Percentiles rank a stretch among this genome's conserved stretches.
phyloP scores from a whole-genome alignment of 2,329 filamentous ascomycete genomes.

The Diaporthe vexans region DNA sequence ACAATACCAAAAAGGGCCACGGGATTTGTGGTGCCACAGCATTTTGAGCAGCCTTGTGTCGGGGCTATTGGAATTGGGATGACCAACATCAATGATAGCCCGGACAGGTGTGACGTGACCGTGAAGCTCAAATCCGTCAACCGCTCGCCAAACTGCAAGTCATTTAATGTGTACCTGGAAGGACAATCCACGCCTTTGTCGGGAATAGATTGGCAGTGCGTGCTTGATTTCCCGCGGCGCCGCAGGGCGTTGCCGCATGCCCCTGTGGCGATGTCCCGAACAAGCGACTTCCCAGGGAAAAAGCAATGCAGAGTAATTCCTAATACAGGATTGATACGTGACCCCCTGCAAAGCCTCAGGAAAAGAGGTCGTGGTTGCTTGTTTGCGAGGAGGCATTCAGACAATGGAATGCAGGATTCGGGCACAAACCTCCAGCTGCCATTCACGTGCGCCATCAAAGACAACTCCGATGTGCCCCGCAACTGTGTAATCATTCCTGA shows the following conservation, averaged over 20 bases:
- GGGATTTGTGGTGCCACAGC: slow-evolving; percentile 5
- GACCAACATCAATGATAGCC: slow-evolving; percentile 5
- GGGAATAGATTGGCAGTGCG: slow-evolving; percentile 11
- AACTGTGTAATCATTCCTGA: slow-evolving; percentile 24
- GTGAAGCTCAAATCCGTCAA: not conserved
- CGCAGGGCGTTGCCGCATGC: not conserved
- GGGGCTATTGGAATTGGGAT: slow-evolving; percentile 27
- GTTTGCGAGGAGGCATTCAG: not conserved
- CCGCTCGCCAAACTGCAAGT: not conserved
- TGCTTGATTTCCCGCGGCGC: not conserved
- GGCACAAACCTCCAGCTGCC: not conserved
- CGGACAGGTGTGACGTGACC: not conserved
- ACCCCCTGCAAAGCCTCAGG: too few relatives aligned
- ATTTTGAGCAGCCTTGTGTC: slow-evolving; percentile 21
- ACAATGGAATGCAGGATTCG: not conserved
- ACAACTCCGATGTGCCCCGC: slow-evolving; percentile 25
- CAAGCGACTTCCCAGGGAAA: not conserved
- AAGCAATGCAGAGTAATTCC: not conserved
- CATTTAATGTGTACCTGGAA: not conserved
- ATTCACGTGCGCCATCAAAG: slow-evolving; percentile 30
- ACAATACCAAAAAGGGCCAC: not conserved
- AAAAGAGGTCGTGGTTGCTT: not conserved
- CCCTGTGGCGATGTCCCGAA: not conserved
- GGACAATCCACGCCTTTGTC: slow-evolving; percentile 10
- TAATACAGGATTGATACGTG: not conserved